These are phyloP conservation scores for Pythium chondricola DNA, from an alignment of 352 stramenopile species.

Conservation along the genomic window DNA sequence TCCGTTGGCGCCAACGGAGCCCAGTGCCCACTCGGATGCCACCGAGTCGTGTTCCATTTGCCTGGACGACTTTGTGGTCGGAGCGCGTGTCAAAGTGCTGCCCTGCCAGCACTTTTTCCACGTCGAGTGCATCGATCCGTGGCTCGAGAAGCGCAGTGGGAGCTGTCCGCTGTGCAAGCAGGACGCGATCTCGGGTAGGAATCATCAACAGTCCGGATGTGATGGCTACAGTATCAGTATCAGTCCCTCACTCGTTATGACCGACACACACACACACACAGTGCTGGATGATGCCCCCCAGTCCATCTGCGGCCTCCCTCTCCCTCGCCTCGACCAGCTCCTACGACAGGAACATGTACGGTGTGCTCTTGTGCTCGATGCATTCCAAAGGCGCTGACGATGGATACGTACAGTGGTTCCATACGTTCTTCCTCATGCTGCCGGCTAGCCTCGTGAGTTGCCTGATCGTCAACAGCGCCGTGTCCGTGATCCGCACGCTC, in stretches of 20 bases:
- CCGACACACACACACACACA: not conserved
- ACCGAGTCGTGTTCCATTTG: conserved; percentile 67
- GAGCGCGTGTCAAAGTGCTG: conserved; percentile 64
- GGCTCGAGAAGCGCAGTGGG: conserved; percentile 72
- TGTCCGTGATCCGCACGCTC: conserved; percentile 66
- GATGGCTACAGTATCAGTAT: conserved; percentile 10
- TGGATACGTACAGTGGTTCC: conserved; percentile 71
- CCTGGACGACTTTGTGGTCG: conserved; percentile 60
- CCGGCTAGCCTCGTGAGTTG: conserved; percentile 76
- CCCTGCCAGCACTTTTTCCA: conserved; percentile 86
- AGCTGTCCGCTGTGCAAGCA: conserved; percentile 82
- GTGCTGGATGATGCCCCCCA: conserved; percentile 42
- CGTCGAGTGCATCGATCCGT: conserved; percentile 80
- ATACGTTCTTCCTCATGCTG: conserved; percentile 79
- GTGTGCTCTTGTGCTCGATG: not conserved
- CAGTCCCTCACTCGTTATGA: not conserved
- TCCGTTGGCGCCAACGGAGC: not conserved
- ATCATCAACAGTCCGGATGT: too few relatives aligned
- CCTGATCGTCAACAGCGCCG: conserved; percentile 67
- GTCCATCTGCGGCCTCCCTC: conserved; percentile 53
- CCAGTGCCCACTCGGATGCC: conserved; percentile 4
- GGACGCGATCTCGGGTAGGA: conserved; percentile 68
- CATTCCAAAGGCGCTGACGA: not conserved
- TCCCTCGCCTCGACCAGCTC: conserved; percentile 59
- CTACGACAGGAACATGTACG: conserved; percentile 72